Evolutionary conservation across 257 asterid species (phyloP).

Genomic region (Scutellaria galericulata): DNA sequence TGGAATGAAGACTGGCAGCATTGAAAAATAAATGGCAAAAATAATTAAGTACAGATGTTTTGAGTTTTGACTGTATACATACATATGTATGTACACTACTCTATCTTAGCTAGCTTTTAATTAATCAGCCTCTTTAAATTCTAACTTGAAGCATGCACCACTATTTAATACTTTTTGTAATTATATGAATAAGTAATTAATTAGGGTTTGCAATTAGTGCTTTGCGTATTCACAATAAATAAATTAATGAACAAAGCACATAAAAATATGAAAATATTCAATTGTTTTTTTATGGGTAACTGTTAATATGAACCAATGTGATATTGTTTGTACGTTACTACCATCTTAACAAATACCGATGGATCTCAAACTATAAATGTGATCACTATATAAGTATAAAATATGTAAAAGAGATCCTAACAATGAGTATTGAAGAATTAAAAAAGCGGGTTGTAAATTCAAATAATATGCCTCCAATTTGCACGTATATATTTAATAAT

Average conservation of each 20-base stretch:
- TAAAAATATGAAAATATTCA: not conserved
- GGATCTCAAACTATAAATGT: too few species aligned
- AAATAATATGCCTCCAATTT: too few species aligned
- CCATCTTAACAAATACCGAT: too few species aligned
- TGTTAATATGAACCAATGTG: too few species aligned
- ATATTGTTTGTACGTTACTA: too few species aligned
- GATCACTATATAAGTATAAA: too few species aligned
- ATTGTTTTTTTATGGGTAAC: not conserved
- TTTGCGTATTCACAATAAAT: not conserved
- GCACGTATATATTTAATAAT: too few species aligned
- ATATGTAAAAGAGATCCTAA: too few species aligned
- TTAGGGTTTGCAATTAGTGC: slow-evolving; percentile 31
- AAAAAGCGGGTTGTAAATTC: too few species aligned
- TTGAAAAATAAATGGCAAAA: not conserved
- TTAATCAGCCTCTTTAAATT: slow-evolving; percentile 25
- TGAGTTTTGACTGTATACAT: slow-evolving; percentile 17
- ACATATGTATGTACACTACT: slow-evolving; percentile 13
- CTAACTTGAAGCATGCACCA: slow-evolving; percentile 28
- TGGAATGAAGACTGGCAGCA: slow-evolving; percentile 7
- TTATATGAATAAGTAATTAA: not conserved
- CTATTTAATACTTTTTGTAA: slow-evolving; percentile 3
- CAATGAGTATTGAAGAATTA: too few species aligned
- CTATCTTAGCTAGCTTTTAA: slow-evolving; percentile 22
- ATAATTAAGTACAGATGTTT: not conserved
- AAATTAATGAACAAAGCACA: slow-evolving; percentile 15